Conservation (phyloP, 148 eudicot species). For the Chenopodium quinoa region DNA sequence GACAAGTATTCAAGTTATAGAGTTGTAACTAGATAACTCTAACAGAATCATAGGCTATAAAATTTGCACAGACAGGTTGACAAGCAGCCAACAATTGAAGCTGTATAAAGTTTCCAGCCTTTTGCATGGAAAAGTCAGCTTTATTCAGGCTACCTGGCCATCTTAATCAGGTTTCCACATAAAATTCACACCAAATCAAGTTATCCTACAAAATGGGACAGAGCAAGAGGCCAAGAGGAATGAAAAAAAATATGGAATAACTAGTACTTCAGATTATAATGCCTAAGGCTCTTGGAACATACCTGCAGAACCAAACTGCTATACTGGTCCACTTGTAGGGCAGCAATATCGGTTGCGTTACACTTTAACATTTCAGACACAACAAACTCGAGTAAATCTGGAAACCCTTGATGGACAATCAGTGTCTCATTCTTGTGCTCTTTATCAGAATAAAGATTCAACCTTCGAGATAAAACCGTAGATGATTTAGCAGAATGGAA, state of each 20-base stretch:
- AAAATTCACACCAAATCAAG: background rate
- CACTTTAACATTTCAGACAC: slow-evolving; percentile 59
- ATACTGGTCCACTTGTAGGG: slow-evolving; percentile 69
- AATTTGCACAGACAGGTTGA: background rate
- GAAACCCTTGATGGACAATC: slow-evolving; percentile 55
- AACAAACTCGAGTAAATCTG: slow-evolving; percentile 62
- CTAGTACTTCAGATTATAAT: slow-evolving; percentile 2
- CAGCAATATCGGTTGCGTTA: slow-evolving; percentile 47
- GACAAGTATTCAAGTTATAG: background rate
- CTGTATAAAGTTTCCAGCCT: background rate
- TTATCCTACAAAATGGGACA: background rate
- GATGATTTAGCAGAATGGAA: slow-evolving; percentile 69
- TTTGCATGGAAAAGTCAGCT: background rate
- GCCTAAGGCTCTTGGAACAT: slow-evolving; percentile 28
- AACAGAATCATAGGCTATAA: background rate
- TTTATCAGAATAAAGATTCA: slow-evolving; percentile 50
- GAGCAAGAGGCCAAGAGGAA: background rate
- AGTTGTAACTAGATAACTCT: background rate
- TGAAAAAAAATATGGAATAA: background rate
- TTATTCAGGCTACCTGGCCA: background rate
- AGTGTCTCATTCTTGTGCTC: slow-evolving; percentile 31
- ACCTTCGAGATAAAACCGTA: slow-evolving; percentile 52
- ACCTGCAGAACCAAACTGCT: slow-evolving; percentile 94
- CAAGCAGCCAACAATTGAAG: slow-evolving; percentile 2
- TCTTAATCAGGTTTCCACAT: background rate